Evolutionary conservation across 73 alveolate species (phyloP).

Genomic region (Paramecium biaurelia): DNA sequence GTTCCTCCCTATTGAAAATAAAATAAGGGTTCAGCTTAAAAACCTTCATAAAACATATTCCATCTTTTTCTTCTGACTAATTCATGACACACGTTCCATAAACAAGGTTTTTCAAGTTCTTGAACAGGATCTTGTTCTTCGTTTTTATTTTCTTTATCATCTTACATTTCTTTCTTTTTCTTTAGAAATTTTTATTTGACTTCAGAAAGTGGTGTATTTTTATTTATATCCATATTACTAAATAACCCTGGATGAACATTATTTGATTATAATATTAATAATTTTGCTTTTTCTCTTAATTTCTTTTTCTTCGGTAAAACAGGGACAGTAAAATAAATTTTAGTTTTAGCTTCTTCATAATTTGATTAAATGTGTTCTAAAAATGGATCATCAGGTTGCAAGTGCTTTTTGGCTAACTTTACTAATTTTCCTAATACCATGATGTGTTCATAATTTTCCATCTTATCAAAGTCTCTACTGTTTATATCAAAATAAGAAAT

Average conservation of each 20-base stretch:
- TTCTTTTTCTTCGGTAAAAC: constrained; percentile 5
- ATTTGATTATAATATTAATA: not conserved
- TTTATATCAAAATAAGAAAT: constrained; percentile 24
- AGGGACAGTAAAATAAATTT: not conserved
- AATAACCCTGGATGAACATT: not conserved
- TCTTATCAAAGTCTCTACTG: not conserved
- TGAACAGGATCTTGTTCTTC: not conserved
- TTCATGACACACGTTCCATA: constrained; percentile 31
- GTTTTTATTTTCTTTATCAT: not conserved
- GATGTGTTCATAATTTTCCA: constrained; percentile 42
- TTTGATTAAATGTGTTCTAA: not conserved
- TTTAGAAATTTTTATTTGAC: not conserved
- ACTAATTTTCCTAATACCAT: constrained; percentile 26
- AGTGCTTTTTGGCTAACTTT: not conserved
- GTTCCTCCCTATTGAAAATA: not conserved
- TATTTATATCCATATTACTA: not conserved
- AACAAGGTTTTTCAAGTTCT: not conserved
- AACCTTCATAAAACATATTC: constrained; percentile 24
- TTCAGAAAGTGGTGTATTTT: not conserved
- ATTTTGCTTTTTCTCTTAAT: not conserved
- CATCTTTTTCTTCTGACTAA: constrained; percentile 33
- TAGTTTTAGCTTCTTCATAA: not conserved
- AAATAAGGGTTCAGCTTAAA: not conserved
- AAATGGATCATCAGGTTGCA: not conserved
- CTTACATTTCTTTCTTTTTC: not conserved